phyloP scores from a whole-genome alignment of 2,329 filamentous ascomycete species.

The Xenoacremonium recifei region DNA sequence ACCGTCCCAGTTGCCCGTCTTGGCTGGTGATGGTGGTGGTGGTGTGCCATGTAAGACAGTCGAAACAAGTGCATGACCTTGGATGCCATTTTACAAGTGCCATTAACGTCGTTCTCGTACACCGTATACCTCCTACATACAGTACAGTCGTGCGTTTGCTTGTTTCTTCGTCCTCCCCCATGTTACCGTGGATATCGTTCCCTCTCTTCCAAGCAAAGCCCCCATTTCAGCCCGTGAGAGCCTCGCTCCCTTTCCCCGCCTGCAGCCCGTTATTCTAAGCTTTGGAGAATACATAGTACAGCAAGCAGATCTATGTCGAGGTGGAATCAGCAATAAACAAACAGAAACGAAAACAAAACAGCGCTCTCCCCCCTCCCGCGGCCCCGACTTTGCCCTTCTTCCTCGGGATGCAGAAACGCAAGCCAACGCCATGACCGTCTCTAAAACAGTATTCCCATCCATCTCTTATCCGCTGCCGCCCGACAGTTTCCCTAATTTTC shows the following conservation, averaged over 20 bases:
- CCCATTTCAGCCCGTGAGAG: background rate
- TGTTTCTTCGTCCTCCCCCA: too few relatives aligned
- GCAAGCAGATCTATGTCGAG: background rate
- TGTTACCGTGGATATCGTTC: too few relatives aligned
- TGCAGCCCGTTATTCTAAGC: background rate
- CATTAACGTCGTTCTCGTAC: too few relatives aligned
- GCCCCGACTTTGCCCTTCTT: constrained; percentile 11
- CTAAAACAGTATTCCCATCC: constrained; percentile 24
- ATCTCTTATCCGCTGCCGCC: constrained; percentile 11
- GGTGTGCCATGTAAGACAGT: too few relatives aligned
- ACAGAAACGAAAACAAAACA: constrained; percentile 16
- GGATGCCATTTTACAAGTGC: too few relatives aligned
- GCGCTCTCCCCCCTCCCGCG: constrained; percentile 4
- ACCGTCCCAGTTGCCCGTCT: too few relatives aligned
- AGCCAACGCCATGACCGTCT: constrained; percentile 19
- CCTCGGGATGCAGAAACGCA: constrained; percentile 17
- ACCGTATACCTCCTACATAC: too few relatives aligned
- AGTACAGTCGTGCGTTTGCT: too few relatives aligned
- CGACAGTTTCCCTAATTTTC: constrained; percentile 6
- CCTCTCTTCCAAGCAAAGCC: too few relatives aligned
- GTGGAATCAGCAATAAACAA: too few relatives aligned
- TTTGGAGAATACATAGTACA: background rate
- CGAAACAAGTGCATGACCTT: too few relatives aligned
- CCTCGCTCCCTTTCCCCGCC: background rate
- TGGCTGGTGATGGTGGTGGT: too few relatives aligned